A percentile compares a stretch with the other conserved stretches of the same genome.
Evolutionary conservation across 2,329 filamentous ascomycete species (phyloP).

Genomic region (Grosmannia penicillata): DNA sequence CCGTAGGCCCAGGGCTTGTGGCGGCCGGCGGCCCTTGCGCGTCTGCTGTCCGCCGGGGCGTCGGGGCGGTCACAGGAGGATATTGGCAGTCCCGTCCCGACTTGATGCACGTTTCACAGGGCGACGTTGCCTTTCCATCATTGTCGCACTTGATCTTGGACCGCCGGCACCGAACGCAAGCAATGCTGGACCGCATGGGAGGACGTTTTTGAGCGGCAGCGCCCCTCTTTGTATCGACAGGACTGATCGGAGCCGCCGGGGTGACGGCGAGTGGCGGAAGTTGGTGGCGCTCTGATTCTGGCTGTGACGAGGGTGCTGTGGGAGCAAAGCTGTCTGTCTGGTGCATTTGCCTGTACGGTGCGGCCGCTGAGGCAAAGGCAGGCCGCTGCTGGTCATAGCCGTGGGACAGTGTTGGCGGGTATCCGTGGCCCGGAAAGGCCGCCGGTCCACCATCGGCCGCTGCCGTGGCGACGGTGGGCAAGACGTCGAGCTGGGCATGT

Average conservation of each 20-base stretch:
- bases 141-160: slow-evolving; percentile 86
- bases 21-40: background rate
- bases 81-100: slow-evolving; percentile 60
- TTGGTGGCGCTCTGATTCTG: background rate
- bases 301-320: background rate
- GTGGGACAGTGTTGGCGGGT: too few species aligned
- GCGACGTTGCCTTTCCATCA: slow-evolving; percentile 47
- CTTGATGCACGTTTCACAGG: slow-evolving; percentile 61
- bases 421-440: background rate
- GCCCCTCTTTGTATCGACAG: slow-evolving; percentile 24
- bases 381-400: background rate
- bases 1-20: background rate
- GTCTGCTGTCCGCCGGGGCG: background rate
- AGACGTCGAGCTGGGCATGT: background rate
- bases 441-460: background rate
- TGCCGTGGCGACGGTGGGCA: background rate
- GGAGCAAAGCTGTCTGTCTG: background rate
- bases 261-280: background rate
- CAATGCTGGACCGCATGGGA: slow-evolving; percentile 63
- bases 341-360: background rate
- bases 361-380: background rate
- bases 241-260: slow-evolving; percentile 14
- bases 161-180: slow-evolving; percentile 59
- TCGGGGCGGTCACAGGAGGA: slow-evolving; percentile 22
- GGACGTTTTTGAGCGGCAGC: slow-evolving; percentile 20